Percentiles rank a stretch among this genome's conserved stretches.
Evolutionary conservation across 805 yeast species (phyloP).

Genomic region (Teunomyces pallodes): DNA sequence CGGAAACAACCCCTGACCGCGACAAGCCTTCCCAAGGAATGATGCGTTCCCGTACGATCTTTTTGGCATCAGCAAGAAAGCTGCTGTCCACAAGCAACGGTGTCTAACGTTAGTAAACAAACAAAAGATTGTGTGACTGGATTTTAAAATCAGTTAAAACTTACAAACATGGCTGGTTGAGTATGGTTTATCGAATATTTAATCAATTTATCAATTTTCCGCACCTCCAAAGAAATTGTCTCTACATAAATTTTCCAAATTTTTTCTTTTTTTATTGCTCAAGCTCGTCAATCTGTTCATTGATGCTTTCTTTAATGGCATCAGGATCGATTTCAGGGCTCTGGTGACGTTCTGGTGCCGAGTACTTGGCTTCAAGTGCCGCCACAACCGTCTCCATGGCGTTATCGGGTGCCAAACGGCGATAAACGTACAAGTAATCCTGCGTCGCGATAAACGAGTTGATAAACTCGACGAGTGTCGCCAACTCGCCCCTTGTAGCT

Average conservation of each 20-base stretch:
- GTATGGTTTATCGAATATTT: too few species aligned
- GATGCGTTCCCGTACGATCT: constrained; percentile 71
- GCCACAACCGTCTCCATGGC: constrained; percentile 9
- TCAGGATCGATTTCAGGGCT: constrained; percentile 9
- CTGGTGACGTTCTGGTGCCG: neutral
- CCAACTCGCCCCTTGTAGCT: constrained; percentile 6
- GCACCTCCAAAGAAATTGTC: too few species aligned
- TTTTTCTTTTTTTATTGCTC: neutral
- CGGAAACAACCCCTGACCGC: constrained; percentile 64
- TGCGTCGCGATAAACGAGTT: constrained; percentile 16
- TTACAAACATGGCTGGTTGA: neutral
- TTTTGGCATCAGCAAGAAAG: constrained; percentile 61
- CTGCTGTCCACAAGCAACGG: constrained; percentile 58
- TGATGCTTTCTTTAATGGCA: constrained; percentile 7
- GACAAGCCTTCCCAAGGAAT: constrained; percentile 92
- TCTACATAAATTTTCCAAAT: too few species aligned
- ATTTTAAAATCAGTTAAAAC: neutral
- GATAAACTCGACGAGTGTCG: constrained; percentile 12
- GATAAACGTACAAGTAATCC: constrained; percentile 29
- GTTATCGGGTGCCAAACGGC: constrained; percentile 17
- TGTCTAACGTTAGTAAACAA: constrained; percentile 12
- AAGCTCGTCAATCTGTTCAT: constrained; percentile 10
- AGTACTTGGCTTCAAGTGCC: neutral
- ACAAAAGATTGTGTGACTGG: neutral
- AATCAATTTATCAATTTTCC: too few species aligned